Base-by-base conservation (phyloP, 805 yeast species). In the Lipomyces sp. region DNA sequence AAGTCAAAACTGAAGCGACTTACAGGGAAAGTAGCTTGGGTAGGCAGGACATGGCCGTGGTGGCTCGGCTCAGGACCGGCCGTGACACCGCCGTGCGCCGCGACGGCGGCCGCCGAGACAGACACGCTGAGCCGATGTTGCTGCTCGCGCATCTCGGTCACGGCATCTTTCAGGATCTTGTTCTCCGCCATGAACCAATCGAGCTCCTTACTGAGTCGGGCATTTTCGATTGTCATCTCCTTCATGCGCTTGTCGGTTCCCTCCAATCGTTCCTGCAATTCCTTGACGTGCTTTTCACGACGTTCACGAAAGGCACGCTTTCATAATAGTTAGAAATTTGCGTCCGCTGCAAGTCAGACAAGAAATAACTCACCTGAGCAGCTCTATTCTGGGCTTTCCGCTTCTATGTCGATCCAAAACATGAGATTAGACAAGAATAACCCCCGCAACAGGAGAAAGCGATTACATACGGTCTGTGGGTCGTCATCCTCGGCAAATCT, bases 381-480 rank as follows among this genome's bases (percentile, higher is more conserved):
- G 44, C 51, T 16, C 58, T 26, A 36, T 53, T 53, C 36, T 53
- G 55, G 3, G 49, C 52, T 29, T 53, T 49, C 67, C 73, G 39
- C 74, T 75, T 11, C 87, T 87, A 53, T 26, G n/a, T n/a, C n/a
- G 73, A 74, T 52, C 74, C 2, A 24, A 16, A 10, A 7, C 24
- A 19, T 4, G 8, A 14, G 18, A 22, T 5, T 13, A 11, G 6
- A n/a, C 29, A 38, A 26, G 29, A 26, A 10, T 26, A 7, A n/a
- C n/a, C n/a, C n/a, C n/a, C n/a, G n/a, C n/a, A n/a, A n/a, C n/a
- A n/a, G n/a, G n/a, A n/a, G n/a, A n/a, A n/a, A n/a, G n/a, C n/a
- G n/a, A 10, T 10, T 26, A 10, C 29, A 7, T 26, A 26, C 29
- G 6, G 29, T 7, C 10, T 26, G 29, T 7, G 10, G 6, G 6